These are phyloP conservation scores for Sporothrix phasma DNA, from an alignment of 2,329 filamentous ascomycete species.

Conservation along the genomic window DNA sequence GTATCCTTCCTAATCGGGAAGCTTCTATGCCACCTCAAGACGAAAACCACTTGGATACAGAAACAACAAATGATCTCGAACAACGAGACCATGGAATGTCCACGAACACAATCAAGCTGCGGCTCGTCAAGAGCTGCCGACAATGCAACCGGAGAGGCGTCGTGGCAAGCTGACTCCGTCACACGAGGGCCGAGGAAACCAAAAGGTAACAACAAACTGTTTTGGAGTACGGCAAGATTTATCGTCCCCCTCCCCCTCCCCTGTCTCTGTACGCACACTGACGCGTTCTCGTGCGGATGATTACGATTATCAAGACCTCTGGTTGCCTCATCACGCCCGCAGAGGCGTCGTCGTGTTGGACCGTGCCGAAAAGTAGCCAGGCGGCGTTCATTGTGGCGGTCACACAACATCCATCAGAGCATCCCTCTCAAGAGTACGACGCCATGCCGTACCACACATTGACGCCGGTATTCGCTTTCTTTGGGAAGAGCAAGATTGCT, in stretches of 20 bases:
- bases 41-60: background rate
- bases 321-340: background rate
- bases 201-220: background rate
- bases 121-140: background rate
- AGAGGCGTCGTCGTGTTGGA: background rate
- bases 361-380: background rate
- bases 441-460: background rate
- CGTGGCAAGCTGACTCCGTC: background rate
- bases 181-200: background rate
- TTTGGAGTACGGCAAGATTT: background rate
- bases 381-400: background rate
- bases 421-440: background rate
- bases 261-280: background rate
- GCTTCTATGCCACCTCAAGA: background rate
- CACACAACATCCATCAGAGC: background rate
- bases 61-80: background rate
- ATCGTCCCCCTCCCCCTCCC: background rate
- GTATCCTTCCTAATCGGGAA: slow-evolving; percentile 9
- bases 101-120: background rate
- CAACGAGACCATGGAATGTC: background rate
- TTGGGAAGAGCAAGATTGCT: background rate
- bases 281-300: background rate
- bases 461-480: background rate
- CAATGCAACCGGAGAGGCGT: background rate
- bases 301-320: background rate